A percentile compares a stretch with the other conserved stretches of the same genome.
phyloP scores from a whole-genome alignment of 257 asterid species.

The Craterostigma plantagineum region DNA sequence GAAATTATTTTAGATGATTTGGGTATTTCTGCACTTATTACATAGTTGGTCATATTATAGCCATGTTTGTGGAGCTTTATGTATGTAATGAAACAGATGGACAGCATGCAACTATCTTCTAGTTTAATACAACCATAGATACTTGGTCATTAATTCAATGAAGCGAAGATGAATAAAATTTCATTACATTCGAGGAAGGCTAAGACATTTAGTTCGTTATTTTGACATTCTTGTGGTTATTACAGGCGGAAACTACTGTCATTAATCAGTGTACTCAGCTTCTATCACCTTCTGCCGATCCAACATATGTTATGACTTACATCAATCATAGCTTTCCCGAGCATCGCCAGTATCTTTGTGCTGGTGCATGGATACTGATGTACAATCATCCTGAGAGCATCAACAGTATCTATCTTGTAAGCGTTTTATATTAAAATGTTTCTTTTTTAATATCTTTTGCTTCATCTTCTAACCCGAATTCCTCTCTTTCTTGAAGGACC shows the following conservation, averaged over 20 bases:
- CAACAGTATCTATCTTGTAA: conserved; percentile 75
- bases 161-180: too few relatives aligned
- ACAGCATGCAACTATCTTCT: too few relatives aligned
- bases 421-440: conserved; percentile 7
- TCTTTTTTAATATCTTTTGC: conserved; percentile 1
- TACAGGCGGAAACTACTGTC: conserved; percentile 89
- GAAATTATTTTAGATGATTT: too few relatives aligned
- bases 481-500: conserved; percentile 37
- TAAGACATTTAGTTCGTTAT: too few relatives aligned
- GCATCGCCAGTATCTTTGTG: conserved; percentile 90
- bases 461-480: conserved; percentile 4
- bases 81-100: too few relatives aligned
- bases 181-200: too few relatives aligned
- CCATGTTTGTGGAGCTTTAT: too few relatives aligned
- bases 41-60: too few relatives aligned
- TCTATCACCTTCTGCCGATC: conserved; percentile 80
- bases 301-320: conserved; percentile 65
- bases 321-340: conserved; percentile 67
- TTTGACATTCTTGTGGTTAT: conserved; percentile 6
- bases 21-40: too few relatives aligned
- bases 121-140: too few relatives aligned
- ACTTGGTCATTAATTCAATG: too few relatives aligned
- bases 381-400: conserved; percentile 86
- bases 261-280: conserved; percentile 84
- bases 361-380: conserved; percentile 96